These are phyloP conservation scores for Tetrahymena borealis DNA, from an alignment of 73 alveolate genomes.

Conservation along the genomic window DNA sequence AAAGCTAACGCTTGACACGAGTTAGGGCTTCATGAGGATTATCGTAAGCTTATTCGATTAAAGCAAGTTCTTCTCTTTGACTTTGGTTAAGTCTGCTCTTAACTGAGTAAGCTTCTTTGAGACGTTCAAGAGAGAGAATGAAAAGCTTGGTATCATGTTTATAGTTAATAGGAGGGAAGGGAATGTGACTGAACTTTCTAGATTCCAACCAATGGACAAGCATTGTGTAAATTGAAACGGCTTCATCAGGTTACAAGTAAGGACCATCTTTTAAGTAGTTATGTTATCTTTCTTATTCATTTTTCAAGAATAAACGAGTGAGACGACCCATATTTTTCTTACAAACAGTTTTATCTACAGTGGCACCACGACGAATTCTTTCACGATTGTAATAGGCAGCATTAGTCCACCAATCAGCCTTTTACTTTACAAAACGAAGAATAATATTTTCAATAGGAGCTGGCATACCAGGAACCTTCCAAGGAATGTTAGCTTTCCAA, in stretches of 20 bases:
- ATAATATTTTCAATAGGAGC: constrained; percentile 99
- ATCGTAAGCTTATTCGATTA: constrained; percentile 99
- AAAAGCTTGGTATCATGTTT: constrained; percentile 99
- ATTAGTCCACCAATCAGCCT: constrained; percentile 99
- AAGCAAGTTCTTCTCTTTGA: constrained; percentile 98
- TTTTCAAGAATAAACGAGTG: constrained; percentile 96
- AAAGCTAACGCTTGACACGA: constrained; percentile 97
- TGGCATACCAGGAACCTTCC: constrained; percentile 99
- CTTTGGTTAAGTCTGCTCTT: constrained; percentile 90
- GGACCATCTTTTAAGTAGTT: constrained; percentile 99
- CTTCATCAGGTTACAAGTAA: constrained; percentile 97
- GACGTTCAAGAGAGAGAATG: constrained; percentile 95
- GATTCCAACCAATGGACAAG: constrained; percentile 97
- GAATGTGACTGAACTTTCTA: constrained; percentile 96
- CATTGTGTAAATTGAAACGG: constrained; percentile 98
- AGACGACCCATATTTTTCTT: constrained; percentile 98
- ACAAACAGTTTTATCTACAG: constrained; percentile 99
- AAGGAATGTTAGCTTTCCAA: constrained; percentile 99
- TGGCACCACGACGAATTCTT: constrained; percentile 99
- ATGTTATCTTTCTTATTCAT: constrained; percentile 98
- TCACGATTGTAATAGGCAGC: constrained; percentile 99
- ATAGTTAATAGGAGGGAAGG: constrained; percentile 99
- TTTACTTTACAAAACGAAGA: constrained; percentile 95
- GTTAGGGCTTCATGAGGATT: constrained; percentile 99
- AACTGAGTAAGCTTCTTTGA: constrained; percentile 97